A percentile compares a stretch with the other conserved stretches of the same genome.
phyloP scores from a whole-genome alignment of 306 rosid species.

The Sechiopsis laciniata region DNA sequence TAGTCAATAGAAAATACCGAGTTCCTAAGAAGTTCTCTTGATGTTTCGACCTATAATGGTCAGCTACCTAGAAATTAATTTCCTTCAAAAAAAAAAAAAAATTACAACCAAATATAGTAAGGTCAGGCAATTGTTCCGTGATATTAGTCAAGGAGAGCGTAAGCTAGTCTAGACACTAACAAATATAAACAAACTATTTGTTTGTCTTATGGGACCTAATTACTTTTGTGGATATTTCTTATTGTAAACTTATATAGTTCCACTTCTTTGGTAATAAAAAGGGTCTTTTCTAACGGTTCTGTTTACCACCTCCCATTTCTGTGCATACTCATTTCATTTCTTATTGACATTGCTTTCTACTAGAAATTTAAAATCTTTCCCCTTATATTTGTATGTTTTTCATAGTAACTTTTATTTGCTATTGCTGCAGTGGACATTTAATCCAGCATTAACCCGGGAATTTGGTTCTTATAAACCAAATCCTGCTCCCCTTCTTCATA shows the following conservation, averaged over 20 bases:
- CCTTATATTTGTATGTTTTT: not conserved
- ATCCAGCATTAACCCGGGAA: conserved; percentile 87
- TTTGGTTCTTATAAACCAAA: conserved; percentile 81
- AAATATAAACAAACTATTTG: too few species aligned
- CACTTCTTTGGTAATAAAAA: not conserved
- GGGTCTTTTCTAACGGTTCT: not conserved
- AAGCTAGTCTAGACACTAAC: too few species aligned
- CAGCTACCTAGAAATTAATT: not conserved
- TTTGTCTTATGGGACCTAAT: too few species aligned
- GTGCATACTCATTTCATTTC: not conserved
- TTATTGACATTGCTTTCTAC: not conserved
- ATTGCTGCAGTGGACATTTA: conserved; percentile 59
- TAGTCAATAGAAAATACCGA: not conserved
- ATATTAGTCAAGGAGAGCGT: too few species aligned
- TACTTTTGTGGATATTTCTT: not conserved
- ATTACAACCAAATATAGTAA: too few species aligned
- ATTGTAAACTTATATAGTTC: not conserved
- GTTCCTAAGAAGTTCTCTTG: not conserved
- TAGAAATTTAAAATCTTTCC: not conserved
- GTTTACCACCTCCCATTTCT: not conserved
- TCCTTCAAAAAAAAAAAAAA: too few species aligned
- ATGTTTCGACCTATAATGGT: not conserved
- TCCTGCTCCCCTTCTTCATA: conserved; percentile 80
- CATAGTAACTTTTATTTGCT: not conserved
- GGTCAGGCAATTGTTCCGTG: too few species aligned